phyloP scores from a whole-genome alignment of 192 early-diverging fungal species.

The Coemansia sp. region DNA sequence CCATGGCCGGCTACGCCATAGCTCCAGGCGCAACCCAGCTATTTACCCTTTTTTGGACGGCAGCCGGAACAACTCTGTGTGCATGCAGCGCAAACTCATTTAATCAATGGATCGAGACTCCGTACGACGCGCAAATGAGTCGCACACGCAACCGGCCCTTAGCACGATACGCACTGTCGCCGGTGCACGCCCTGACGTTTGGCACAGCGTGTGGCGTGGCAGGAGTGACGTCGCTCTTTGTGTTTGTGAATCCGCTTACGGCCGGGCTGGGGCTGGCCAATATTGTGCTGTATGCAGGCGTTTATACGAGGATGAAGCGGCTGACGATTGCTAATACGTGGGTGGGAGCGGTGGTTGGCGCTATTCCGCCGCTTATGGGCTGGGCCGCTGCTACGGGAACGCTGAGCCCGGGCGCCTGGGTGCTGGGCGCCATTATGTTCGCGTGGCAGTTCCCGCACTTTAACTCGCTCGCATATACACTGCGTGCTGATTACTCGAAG shows the following conservation, averaged over 20 bases:
- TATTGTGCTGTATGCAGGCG: slow-evolving; percentile 82
- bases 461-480: slow-evolving; percentile 88
- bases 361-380: slow-evolving; percentile 98
- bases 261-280: slow-evolving; percentile 81
- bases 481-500: slow-evolving; percentile 92
- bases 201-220: slow-evolving; percentile 75
- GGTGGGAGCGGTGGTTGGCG: slow-evolving; percentile 92
- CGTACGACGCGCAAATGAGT: slow-evolving; percentile 97
- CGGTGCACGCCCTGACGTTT: slow-evolving; percentile 75
- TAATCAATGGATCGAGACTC: slow-evolving; percentile 95
- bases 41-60: slow-evolving; percentile 73
- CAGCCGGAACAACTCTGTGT: slow-evolving; percentile 83
- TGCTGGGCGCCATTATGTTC: slow-evolving; percentile 80
- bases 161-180: slow-evolving; percentile 74
- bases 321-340: slow-evolving; percentile 92
- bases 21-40: slow-evolving; percentile 69
- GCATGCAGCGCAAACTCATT: slow-evolving; percentile 88
- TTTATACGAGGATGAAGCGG: slow-evolving; percentile 96
- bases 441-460: slow-evolving; percentile 99
- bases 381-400: slow-evolving; percentile 86
- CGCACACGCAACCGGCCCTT: slow-evolving; percentile 86
- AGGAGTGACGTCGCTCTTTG: slow-evolving; percentile 64
- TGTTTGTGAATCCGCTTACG: slow-evolving; percentile 85
- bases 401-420: slow-evolving; percentile 73
- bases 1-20: slow-evolving; percentile 94